Conservation (phyloP, 2,329 filamentous ascomycete genomes). For the Alternaria longipes region DNA sequence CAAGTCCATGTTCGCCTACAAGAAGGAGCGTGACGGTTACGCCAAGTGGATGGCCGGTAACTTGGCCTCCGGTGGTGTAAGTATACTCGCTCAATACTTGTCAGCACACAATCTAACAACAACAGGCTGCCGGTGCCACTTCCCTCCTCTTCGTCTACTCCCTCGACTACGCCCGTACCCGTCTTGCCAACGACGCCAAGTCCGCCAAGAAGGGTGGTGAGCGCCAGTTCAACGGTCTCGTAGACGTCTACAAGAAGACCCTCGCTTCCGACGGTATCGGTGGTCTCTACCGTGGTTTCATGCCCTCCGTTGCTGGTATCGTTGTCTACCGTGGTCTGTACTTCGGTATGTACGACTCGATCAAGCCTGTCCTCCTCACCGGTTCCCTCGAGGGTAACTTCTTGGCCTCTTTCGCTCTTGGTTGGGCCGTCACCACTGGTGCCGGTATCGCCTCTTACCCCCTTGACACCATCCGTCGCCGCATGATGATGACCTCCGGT, state of each 20-base stretch:
- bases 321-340: constrained; percentile 99
- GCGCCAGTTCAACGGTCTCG: constrained; percentile 99
- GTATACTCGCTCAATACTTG: constrained; percentile 49
- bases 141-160: constrained; percentile 99
- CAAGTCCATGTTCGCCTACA: constrained; percentile 99
- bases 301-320: constrained; percentile 98
- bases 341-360: constrained; percentile 99
- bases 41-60: constrained; percentile 99
- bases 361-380: constrained; percentile 97
- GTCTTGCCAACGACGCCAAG: constrained; percentile 99
- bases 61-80: constrained; percentile 99
- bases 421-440: constrained; percentile 99
- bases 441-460: constrained; percentile 99
- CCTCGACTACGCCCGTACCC: constrained; percentile 99
- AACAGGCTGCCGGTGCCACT: constrained; percentile 93
- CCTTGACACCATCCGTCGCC: constrained; percentile 99
- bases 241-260: constrained; percentile 99
- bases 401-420: constrained; percentile 98
- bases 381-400: constrained; percentile 96
- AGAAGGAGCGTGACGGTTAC: constrained; percentile 99
- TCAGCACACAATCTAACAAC: constrained; percentile 21
- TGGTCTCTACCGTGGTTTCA: constrained; percentile 99
- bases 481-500: constrained; percentile 99
- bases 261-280: constrained; percentile 97
- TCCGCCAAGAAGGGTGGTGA: constrained; percentile 95